Evolutionary conservation across 805 yeast species (phyloP), one percentile per base, ranked within the genome.

Genomic region (Kodamaea laetipori): DNA sequence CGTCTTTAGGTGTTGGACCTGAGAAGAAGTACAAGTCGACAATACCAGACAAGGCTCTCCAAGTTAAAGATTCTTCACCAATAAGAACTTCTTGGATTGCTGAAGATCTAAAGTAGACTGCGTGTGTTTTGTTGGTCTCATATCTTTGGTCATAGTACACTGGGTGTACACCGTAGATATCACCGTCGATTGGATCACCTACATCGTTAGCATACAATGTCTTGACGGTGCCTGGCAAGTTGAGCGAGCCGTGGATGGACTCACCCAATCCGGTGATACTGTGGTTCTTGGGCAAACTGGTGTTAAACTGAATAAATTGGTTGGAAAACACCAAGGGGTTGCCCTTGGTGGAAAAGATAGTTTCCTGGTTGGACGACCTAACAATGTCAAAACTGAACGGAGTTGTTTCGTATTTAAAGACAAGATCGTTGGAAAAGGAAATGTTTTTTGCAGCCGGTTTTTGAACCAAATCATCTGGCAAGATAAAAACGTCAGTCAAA

Each of bases 161-260:
- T 18, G 68, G 67, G 34, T 63, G 68, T 6, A 55, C 56, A 24
- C 68, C 68, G 46, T 63, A 63, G 11, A 60, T 54, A 42, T 63
- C 61, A 11, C 57, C 63, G 43, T 59, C 66, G 17, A 57, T 45
- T 9, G 54, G 55, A 36, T 54, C 57, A 36, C 57, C 60, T 4
- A 47, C 56, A 43, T 61, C 67, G 40, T 58, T 58, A 6, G 64
- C 65, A 39, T 37, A 61, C 21, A 63, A 47, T 3, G 68, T 63
- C 37, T 60, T 51, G 13, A 59, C 58, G 2, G 56, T 43, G 15
- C 63, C 63, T 2, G 65, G 64, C 10, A 46, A 49, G 28, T 54
- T 53, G 13, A 55, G 43, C 24, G 54, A 54, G 2, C 63, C 63
- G 30, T 59, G 65, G 37, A 59, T 55, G 3, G 64, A 53, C 48